Conservation (phyloP, 2,329 filamentous ascomycete genomes). For the Lecanicillium sp. region DNA sequence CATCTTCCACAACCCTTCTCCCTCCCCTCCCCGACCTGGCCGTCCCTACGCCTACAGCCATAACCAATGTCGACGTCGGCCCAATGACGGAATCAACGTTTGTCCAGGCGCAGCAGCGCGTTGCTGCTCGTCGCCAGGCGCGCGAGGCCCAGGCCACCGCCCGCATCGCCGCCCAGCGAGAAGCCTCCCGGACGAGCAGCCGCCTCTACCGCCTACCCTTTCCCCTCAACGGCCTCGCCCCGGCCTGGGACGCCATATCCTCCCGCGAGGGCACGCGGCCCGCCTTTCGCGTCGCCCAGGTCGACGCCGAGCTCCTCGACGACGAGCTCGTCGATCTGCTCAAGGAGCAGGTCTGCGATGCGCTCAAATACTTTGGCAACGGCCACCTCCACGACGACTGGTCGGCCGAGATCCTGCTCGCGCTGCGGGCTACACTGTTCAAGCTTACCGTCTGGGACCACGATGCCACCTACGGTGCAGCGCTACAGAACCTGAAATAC, state of each 20-base stretch:
- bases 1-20: no score
- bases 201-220: slow-evolving; percentile 51
- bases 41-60: slow-evolving; percentile 2
- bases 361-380: slow-evolving; percentile 76
- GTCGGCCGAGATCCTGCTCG: slow-evolving; percentile 75
- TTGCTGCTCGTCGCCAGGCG: slow-evolving; percentile 70
- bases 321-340: slow-evolving; percentile 85
- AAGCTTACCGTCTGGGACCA: slow-evolving; percentile 97
- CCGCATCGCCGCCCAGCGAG: slow-evolving; percentile 39
- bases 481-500: slow-evolving; percentile 84
- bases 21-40: no score
- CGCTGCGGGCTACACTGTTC: slow-evolving; percentile 72
- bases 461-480: slow-evolving; percentile 88
- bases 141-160: slow-evolving; percentile 61
- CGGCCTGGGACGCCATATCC: slow-evolving; percentile 62
- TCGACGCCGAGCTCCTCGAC: slow-evolving; percentile 91
- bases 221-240: slow-evolving; percentile 53
- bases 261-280: slow-evolving; percentile 74
- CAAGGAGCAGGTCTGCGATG: slow-evolving; percentile 79
- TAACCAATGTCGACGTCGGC: slow-evolving; percentile 18
- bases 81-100: slow-evolving; percentile 58
- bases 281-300: slow-evolving; percentile 87
- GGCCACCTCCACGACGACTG: slow-evolving; percentile 74
- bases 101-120: slow-evolving; percentile 80
- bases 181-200: slow-evolving; percentile 45